Percentiles rank a stretch among this genome's conserved stretches.
phyloP scores from a whole-genome alignment of 2,329 filamentous ascomycete genomes.

The Cryphonectria radicalis region DNA sequence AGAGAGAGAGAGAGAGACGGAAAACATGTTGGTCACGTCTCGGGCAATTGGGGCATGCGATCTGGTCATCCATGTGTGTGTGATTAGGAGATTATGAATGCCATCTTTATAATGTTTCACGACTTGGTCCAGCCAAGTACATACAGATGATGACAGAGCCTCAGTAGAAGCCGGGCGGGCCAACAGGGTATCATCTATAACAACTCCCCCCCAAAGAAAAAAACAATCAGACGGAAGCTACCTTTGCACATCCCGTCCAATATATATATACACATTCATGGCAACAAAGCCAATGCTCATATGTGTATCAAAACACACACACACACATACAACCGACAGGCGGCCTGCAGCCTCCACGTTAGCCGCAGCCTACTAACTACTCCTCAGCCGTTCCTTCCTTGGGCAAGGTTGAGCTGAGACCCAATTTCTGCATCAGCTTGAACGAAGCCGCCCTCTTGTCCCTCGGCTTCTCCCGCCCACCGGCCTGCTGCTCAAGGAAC shows the following conservation, averaged over 20 bases:
- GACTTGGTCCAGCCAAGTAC: constrained; percentile 2
- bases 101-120: constrained; percentile 9
- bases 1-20: background rate
- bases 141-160: background rate
- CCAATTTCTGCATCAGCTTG: constrained; percentile 48
- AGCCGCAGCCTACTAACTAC: background rate
- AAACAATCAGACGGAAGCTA: background rate
- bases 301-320: background rate
- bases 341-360: background rate
- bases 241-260: background rate
- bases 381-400: constrained; percentile 25
- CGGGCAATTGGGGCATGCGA: background rate
- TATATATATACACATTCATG: background rate
- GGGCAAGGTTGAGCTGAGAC: constrained; percentile 38
- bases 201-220: background rate
- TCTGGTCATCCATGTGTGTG: background rate
- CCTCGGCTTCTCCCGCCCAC: constrained; percentile 38
- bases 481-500: constrained; percentile 45
- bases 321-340: background rate
- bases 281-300: background rate
- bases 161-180: background rate
- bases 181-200: constrained; percentile 11
- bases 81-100: background rate
- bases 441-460: constrained; percentile 34
- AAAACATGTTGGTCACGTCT: background rate